A percentile compares a stretch with the other conserved stretches of the same genome.
phyloP scores from a whole-genome alignment of 2,329 filamentous ascomycete species.

The Lojkania enalia region DNA sequence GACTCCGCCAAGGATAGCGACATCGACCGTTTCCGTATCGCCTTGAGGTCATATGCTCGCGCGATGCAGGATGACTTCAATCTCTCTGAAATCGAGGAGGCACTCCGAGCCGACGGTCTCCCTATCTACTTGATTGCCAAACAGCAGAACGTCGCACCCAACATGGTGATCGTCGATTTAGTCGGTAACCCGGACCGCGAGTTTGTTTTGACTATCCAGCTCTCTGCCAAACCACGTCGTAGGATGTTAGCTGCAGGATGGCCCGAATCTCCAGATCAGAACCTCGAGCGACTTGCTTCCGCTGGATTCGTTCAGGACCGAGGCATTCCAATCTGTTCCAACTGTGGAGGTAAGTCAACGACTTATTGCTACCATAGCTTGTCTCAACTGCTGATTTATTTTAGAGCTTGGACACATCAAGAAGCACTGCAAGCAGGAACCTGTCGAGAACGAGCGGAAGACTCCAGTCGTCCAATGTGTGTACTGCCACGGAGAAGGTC shows the following conservation, averaged over 20 bases:
- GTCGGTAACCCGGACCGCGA: slow-evolving; percentile 64
- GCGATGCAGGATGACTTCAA: slow-evolving; percentile 46
- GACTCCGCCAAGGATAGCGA: slow-evolving; percentile 54
- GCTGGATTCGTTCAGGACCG: slow-evolving; percentile 66
- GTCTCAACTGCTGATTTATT: slow-evolving; percentile 1
- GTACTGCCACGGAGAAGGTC: slow-evolving; percentile 66
- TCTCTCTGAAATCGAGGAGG: slow-evolving; percentile 54
- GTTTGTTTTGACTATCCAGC: slow-evolving; percentile 66
- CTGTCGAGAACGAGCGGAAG: slow-evolving; percentile 50
- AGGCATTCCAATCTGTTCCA: slow-evolving; percentile 63
- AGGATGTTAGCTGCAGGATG: slow-evolving; percentile 59
- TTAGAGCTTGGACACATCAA: slow-evolving; percentile 62
- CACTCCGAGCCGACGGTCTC: slow-evolving; percentile 53
- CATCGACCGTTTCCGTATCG: slow-evolving; percentile 53
- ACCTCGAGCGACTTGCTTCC: slow-evolving; percentile 65
- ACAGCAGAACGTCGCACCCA: slow-evolving; percentile 48
- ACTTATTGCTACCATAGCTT: slow-evolving; percentile 18
- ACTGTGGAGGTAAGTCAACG: slow-evolving; percentile 54
- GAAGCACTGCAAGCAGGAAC: slow-evolving; percentile 65
- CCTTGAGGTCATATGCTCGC: slow-evolving; percentile 54
- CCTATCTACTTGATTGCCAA: slow-evolving; percentile 58
- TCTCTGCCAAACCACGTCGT: slow-evolving; percentile 59
- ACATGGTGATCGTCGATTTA: slow-evolving; percentile 56
- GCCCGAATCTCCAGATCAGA: slow-evolving; percentile 63
- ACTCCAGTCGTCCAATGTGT: slow-evolving; percentile 60